Conservation (phyloP, 2,329 filamentous ascomycete species). For the Sclerotinia nivalis region DNA sequence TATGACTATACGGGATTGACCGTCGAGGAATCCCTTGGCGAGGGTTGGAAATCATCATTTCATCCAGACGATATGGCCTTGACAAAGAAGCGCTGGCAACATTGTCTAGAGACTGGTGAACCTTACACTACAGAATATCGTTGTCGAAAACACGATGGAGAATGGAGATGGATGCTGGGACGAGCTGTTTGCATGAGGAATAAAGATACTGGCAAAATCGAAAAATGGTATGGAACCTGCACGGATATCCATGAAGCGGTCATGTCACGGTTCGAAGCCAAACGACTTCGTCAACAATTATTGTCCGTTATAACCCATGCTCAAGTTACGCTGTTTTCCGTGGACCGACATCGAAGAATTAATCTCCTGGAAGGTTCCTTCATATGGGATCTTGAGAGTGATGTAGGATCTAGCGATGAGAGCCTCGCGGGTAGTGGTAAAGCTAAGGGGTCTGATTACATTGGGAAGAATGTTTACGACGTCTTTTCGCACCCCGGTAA, state of each 20-base stretch:
- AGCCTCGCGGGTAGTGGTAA: constrained; percentile 27
- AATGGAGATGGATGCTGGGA: constrained; percentile 79
- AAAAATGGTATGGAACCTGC: constrained; percentile 80
- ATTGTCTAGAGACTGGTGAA: constrained; percentile 65
- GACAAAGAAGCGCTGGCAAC: constrained; percentile 58
- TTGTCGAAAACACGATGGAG: constrained; percentile 63
- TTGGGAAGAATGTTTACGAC: constrained; percentile 64
- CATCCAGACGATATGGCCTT: constrained; percentile 68
- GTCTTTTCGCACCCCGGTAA: constrained; percentile 52
- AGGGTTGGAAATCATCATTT: constrained; percentile 63
- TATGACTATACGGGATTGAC: constrained; percentile 71
- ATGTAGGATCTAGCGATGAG: constrained; percentile 43
- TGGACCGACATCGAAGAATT: constrained; percentile 61
- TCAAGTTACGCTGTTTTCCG: constrained; percentile 73
- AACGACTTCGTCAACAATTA: constrained; percentile 67
- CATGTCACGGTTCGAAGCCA: constrained; percentile 64
- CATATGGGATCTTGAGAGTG: constrained; percentile 49
- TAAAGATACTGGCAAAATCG: constrained; percentile 63
- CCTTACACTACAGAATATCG: constrained; percentile 72
- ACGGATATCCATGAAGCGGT: constrained; percentile 78
- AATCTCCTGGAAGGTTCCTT: constrained; percentile 70
- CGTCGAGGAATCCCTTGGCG: constrained; percentile 61
- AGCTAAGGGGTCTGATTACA: constrained; percentile 39
- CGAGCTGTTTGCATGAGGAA: constrained; percentile 69
- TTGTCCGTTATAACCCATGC: constrained; percentile 73